These are phyloP conservation scores for Boletus bicolor DNA, from an alignment of 768 basidiomycete genomes.

Conservation along the genomic window DNA sequence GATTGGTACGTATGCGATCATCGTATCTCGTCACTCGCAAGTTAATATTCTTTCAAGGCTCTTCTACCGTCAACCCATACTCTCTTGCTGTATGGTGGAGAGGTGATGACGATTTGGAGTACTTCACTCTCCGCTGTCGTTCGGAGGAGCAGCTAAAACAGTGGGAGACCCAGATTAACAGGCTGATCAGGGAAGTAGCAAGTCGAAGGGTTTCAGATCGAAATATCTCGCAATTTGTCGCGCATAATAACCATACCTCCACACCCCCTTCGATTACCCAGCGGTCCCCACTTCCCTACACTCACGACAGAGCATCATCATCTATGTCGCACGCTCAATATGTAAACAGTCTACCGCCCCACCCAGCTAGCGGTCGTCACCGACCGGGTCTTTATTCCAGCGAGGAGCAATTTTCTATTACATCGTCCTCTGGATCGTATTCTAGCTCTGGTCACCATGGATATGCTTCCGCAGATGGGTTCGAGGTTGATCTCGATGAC, in stretches of 20 bases:
- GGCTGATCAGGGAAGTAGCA: conserved; percentile 78
- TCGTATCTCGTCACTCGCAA: not conserved
- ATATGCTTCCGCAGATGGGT: conserved; percentile 63
- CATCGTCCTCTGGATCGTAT: conserved; percentile 32
- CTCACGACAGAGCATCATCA: conserved; percentile 38
- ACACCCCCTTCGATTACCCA: conserved; percentile 35
- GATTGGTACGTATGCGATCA: conserved; percentile 48
- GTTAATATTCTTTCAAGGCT: conserved; percentile 33
- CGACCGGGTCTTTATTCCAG: conserved; percentile 36
- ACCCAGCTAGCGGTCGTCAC: conserved; percentile 35
- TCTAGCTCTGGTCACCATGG: conserved; percentile 18
- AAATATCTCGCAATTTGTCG: conserved; percentile 48
- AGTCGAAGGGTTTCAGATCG: conserved; percentile 67
- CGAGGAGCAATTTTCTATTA: conserved; percentile 36
- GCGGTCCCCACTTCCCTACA: conserved; percentile 34
- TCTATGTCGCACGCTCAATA: conserved; percentile 30
- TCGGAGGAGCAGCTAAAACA: conserved; percentile 89
- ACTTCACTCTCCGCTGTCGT: conserved; percentile 90
- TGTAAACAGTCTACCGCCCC: conserved; percentile 32
- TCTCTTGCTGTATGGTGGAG: conserved; percentile 93
- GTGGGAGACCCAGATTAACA: conserved; percentile 89
- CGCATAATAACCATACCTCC: conserved; percentile 41
- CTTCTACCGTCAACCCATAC: conserved; percentile 55
- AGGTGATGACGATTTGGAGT: conserved; percentile 90
- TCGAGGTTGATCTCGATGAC: conserved; percentile 71